These are phyloP conservation scores for Phycomyces blakesleeanus DNA, from an alignment of 192 early-diverging fungal species.

Conservation along the genomic window DNA sequence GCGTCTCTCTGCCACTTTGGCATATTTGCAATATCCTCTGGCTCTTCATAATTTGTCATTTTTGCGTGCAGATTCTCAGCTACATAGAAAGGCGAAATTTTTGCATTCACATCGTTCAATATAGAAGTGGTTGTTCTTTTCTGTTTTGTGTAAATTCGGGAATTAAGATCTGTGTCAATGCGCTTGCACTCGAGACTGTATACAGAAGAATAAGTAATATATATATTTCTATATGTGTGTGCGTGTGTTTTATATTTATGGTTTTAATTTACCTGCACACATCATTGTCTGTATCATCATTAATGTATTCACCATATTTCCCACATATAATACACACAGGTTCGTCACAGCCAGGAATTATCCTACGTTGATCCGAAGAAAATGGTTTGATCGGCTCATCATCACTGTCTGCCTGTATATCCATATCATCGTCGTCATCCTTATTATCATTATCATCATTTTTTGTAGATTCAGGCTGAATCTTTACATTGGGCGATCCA, in stretches of 20 bases:
- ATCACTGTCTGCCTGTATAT: background rate
- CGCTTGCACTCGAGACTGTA: conserved; percentile 40
- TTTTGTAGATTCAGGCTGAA: too few species aligned
- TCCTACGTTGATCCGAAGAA: conserved; percentile 30
- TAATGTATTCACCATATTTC: conserved; percentile 44
- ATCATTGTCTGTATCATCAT: conserved; percentile 36
- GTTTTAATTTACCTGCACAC: conserved; percentile 37
- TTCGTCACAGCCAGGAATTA: conserved; percentile 19
- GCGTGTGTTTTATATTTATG: too few species aligned
- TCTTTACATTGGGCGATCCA: too few species aligned
- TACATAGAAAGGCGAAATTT: background rate
- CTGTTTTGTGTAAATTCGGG: background rate
- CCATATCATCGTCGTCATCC: background rate
- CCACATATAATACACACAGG: conserved; percentile 43
- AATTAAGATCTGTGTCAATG: conserved; percentile 27
- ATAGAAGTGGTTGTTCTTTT: background rate
- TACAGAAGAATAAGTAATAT: too few species aligned
- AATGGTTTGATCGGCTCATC: conserved; percentile 11
- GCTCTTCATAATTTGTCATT: conserved; percentile 39
- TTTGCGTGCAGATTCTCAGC: conserved; percentile 28
- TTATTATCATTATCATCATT: too few species aligned
- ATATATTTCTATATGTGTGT: too few species aligned
- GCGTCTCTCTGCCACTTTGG: conserved; percentile 7
- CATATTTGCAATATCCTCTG: conserved; percentile 9
- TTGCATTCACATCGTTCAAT: background rate